Evolutionary conservation across 75 land plant genomes (phyloP).

Genomic region (Adiantum capillusveneris): DNA sequence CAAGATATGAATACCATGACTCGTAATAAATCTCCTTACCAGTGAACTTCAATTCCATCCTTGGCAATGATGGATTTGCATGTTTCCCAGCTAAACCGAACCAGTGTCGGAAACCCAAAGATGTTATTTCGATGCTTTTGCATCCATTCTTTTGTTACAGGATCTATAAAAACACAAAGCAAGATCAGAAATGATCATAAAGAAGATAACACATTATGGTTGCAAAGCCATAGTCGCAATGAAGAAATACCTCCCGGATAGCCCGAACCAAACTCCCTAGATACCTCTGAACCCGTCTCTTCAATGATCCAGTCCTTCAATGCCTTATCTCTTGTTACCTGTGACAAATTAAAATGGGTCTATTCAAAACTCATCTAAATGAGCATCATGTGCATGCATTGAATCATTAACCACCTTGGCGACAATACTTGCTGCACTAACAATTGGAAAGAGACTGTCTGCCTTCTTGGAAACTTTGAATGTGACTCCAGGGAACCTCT

Average conservation of each 20-base stretch:
- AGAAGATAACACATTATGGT: not conserved
- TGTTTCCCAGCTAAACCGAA: slow-evolving; percentile 96
- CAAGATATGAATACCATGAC: too few species aligned
- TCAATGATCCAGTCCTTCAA: slow-evolving; percentile 69
- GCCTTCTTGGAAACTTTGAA: slow-evolving; percentile 97
- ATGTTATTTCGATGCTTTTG: slow-evolving; percentile 55
- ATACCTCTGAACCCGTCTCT: slow-evolving; percentile 59
- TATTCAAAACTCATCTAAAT: not conserved
- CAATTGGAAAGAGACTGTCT: slow-evolving; percentile 94
- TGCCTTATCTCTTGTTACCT: slow-evolving; percentile 95
- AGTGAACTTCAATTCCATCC: slow-evolving; percentile 58
- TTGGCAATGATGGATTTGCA: slow-evolving; percentile 57
- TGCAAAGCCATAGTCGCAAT: too few species aligned
- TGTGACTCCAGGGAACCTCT: slow-evolving; percentile 78
- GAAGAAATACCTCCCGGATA: slow-evolving; percentile 77
- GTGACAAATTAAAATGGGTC: not conserved
- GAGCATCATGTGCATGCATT: too few species aligned
- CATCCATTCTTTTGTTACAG: slow-evolving; percentile 91
- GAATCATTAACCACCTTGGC: slow-evolving; percentile 56
- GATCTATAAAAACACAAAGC: slow-evolving; percentile 63
- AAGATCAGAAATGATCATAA: not conserved
- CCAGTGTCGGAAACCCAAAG: slow-evolving; percentile 90
- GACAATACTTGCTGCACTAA: slow-evolving; percentile 96
- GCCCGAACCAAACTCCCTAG: slow-evolving; percentile 86
- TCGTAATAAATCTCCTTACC: too few species aligned